Percentiles rank a stretch among this genome's conserved stretches.
phyloP scores from a whole-genome alignment of 2,329 filamentous ascomycete genomes.

The Raffaelea albimanens region DNA sequence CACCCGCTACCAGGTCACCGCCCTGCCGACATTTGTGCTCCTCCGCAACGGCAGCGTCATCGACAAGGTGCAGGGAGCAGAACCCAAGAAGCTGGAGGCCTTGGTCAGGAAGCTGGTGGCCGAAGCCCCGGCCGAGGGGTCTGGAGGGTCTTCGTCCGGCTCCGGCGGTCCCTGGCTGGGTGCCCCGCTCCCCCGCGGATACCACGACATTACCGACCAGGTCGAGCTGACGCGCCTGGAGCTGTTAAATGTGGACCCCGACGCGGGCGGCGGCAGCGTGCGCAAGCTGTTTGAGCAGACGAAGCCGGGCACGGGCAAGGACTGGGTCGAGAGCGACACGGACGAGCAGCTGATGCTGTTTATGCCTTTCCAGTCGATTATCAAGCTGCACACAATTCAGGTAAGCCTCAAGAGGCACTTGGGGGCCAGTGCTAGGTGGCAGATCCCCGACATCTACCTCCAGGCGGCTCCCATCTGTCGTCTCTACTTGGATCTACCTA shows the following conservation, averaged over 20 bases:
- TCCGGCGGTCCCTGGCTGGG: constrained; percentile 55
- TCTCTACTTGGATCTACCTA: too few relatives aligned
- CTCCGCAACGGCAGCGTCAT: constrained; percentile 63
- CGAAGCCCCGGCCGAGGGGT: constrained; percentile 43
- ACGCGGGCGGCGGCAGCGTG: constrained; percentile 62
- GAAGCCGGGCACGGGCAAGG: constrained; percentile 52
- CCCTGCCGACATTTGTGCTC: constrained; percentile 86
- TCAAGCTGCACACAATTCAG: constrained; percentile 82
- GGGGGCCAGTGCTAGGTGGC: too few relatives aligned
- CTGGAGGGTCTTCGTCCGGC: constrained; percentile 30
- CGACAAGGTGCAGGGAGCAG: constrained; percentile 64
- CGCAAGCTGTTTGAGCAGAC: constrained; percentile 61
- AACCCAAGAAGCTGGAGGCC: constrained; percentile 59
- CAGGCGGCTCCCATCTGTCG: neutral
- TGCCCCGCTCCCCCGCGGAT: constrained; percentile 66
- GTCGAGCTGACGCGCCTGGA: constrained; percentile 75
- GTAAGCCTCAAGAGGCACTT: constrained; percentile 30
- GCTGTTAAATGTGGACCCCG: constrained; percentile 75
- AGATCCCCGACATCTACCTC: neutral
- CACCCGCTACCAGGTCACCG: constrained; percentile 60
- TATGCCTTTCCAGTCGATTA: constrained; percentile 74
- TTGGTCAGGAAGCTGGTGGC: constrained; percentile 61
- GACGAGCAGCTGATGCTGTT: constrained; percentile 95
- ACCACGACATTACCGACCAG: constrained; percentile 72
- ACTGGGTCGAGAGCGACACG: constrained; percentile 94